Evolutionary conservation across 257 asterid genomes (phyloP).

Genomic region (Fraxinus excelsior): DNA sequence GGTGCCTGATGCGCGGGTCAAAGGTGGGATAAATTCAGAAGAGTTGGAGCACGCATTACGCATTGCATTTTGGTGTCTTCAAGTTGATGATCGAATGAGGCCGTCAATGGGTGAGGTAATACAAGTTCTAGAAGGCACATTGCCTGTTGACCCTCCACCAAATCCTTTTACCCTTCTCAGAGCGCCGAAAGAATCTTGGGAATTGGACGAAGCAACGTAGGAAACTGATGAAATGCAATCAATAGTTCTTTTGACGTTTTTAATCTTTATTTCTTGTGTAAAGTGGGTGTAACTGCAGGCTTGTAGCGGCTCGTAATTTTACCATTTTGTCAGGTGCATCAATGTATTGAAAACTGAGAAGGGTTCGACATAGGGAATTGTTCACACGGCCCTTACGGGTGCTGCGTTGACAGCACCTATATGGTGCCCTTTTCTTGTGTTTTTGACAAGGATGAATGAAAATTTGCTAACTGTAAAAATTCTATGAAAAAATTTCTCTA

Average conservation of each 20-base stretch:
- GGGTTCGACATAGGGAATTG: background rate
- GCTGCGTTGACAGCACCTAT: too few species aligned
- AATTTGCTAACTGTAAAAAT: too few species aligned
- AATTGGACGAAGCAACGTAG: conserved; percentile 9
- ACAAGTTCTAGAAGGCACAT: conserved; percentile 41
- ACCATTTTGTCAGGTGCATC: background rate
- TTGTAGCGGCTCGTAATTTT: background rate
- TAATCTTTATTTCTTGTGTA: background rate
- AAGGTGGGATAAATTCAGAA: conserved; percentile 21
- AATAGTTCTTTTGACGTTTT: background rate
- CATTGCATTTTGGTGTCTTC: conserved; percentile 47
- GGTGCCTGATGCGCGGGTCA: conserved; percentile 32
- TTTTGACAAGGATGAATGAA: too few species aligned
- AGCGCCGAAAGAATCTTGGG: conserved; percentile 16
- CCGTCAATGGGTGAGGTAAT: conserved; percentile 49
- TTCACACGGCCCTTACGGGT: too few species aligned
- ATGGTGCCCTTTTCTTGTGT: too few species aligned
- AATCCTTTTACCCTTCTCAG: conserved; percentile 23
- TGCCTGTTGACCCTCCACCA: conserved; percentile 39
- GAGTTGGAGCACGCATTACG: conserved; percentile 43
- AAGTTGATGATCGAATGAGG: conserved; percentile 41
- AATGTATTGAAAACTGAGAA: background rate
- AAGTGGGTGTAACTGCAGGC: background rate
- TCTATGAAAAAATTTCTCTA: too few species aligned
- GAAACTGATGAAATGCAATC: background rate